Evolutionary conservation across 2,329 filamentous ascomycete species (phyloP).

Genomic region (Orbilia brochopaga): DNA sequence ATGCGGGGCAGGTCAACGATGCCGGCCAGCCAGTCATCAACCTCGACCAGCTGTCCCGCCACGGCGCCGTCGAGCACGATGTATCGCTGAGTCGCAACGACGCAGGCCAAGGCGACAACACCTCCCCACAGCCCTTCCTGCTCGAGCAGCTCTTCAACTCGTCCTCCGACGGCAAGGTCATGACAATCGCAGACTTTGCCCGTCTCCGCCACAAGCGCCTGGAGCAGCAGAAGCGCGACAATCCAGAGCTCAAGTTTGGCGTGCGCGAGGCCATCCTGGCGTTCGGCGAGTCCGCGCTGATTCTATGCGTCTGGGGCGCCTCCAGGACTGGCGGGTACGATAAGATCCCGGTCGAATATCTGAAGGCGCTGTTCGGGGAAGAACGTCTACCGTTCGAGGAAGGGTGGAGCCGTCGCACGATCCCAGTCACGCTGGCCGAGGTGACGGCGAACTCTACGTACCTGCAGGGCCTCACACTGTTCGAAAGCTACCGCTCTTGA

Average conservation of each 20-base stretch:
- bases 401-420: slow-evolving; percentile 33
- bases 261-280: slow-evolving; percentile 47
- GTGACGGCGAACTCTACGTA: slow-evolving; percentile 42
- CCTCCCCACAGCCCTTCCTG: slow-evolving; percentile 53
- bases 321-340: slow-evolving; percentile 27
- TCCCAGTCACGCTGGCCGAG: slow-evolving; percentile 39
- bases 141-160: slow-evolving; percentile 54
- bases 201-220: slow-evolving; percentile 25
- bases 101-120: slow-evolving; percentile 54
- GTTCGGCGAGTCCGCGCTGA: slow-evolving; percentile 51
- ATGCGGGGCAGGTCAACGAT: slow-evolving; percentile 50
- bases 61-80: slow-evolving; percentile 58
- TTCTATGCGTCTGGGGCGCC: slow-evolving; percentile 41
- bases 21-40: slow-evolving; percentile 50
- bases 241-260: slow-evolving; percentile 44
- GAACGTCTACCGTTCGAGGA: slow-evolving; percentile 48
- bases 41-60: slow-evolving; percentile 56
- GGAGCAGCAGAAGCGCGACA: slow-evolving; percentile 26
- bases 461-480: slow-evolving; percentile 29
- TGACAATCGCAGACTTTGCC: slow-evolving; percentile 51
- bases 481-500: slow-evolving; percentile 11
- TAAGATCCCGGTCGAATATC: slow-evolving; percentile 40
- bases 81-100: slow-evolving; percentile 55
- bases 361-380: slow-evolving; percentile 47
- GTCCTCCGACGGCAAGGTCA: slow-evolving; percentile 41